A percentile compares a stretch with the other conserved stretches of the same genome.
Evolutionary conservation across 176 grass and related monocot genomes (phyloP).

Genomic region (Lolium multiflorum): DNA sequence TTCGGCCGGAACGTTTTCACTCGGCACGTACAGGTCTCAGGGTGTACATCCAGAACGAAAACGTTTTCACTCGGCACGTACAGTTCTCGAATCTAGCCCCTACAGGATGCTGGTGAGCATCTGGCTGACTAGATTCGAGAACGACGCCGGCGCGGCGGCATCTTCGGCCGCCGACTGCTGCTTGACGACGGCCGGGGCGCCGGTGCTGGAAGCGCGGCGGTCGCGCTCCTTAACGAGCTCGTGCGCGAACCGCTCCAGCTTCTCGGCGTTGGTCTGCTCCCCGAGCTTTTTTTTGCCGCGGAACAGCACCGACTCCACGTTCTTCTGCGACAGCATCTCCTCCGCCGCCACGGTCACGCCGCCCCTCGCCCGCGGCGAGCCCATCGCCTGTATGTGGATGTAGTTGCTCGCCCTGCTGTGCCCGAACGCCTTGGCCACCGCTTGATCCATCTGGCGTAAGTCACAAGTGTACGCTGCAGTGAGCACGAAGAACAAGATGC

Average conservation of each 20-base stretch:
- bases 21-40: too few species aligned
- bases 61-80: too few species aligned
- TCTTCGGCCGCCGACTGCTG: conserved; percentile 32
- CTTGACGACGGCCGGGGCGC: conserved; percentile 38
- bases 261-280: conserved; percentile 84
- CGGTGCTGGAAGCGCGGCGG: conserved; percentile 49
- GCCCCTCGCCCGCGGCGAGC: conserved; percentile 28
- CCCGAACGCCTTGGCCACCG: conserved; percentile 96
- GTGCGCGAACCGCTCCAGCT: conserved; percentile 78
- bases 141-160: conserved; percentile 47
- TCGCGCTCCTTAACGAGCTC: conserved; percentile 81
- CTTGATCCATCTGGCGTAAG: conserved; percentile 78
- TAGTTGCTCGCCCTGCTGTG: conserved; percentile 85
- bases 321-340: conserved; percentile 80
- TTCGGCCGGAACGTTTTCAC: too few species aligned
- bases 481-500: conserved; percentile 25
- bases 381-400: conserved; percentile 79
- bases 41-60: too few species aligned
- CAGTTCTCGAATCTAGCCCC: too few species aligned
- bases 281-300: conserved; percentile 61
- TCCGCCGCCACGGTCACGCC: conserved; percentile 40
- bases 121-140: conserved; percentile 75
- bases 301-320: conserved; percentile 85
- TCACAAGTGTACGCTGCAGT: neutral
- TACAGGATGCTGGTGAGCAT: conserved; percentile 71